Evolutionary conservation across 2,329 filamentous ascomycete species (phyloP), one percentile per base, ranked within the genome.

Genomic region (Aspergillus ochraceoroseus): DNA sequence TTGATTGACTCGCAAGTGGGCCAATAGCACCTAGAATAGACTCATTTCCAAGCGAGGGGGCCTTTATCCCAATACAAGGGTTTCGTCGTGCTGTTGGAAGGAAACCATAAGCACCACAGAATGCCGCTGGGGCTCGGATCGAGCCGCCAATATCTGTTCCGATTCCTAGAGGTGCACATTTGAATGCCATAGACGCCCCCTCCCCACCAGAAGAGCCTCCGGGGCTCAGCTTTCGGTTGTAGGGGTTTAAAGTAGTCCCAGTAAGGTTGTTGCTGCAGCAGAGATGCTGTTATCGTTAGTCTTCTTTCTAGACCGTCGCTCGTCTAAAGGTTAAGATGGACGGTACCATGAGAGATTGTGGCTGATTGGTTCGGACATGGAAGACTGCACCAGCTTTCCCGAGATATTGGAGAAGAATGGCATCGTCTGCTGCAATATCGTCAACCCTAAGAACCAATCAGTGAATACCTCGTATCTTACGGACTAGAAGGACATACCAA

Each of bases 81-180:
- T 58, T 61, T 7, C 61, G 53, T 22, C 55, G 47, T 2, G 61
- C 48, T 0, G 69, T 69, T 2, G 70, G 66, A 7, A 63, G 61
- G 41, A 73, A 61, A 0, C 66, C 66, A 44, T 68, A 74, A 1
- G 60, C 55, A 17, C 70, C 69, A 18, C 64, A 68, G 43, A 70
- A 71, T 0, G 64, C 65, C 1, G 70, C 68, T 0, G 70, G 70
- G 3, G 60, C 58, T 5, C 70, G 61, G 17, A 73, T 65, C 5
- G 66, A 70, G 3, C 71, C 70, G 0, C 68, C 71, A 11, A 73
- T 71, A 41, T 74, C 70, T 4, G 66, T 69, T 2, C 70, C 71
- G 13, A 73, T 53, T 3, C 68, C 70, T 19, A 72, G 44, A 1
- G 61, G 57, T 3, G 66, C 64, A 20, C 67, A 68, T 28, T 61